A percentile compares a stretch with the other conserved stretches of the same genome.
Evolutionary conservation across 1,139 yeast genomes (phyloP).

Genomic region (Yamadazyma dushanensis): DNA sequence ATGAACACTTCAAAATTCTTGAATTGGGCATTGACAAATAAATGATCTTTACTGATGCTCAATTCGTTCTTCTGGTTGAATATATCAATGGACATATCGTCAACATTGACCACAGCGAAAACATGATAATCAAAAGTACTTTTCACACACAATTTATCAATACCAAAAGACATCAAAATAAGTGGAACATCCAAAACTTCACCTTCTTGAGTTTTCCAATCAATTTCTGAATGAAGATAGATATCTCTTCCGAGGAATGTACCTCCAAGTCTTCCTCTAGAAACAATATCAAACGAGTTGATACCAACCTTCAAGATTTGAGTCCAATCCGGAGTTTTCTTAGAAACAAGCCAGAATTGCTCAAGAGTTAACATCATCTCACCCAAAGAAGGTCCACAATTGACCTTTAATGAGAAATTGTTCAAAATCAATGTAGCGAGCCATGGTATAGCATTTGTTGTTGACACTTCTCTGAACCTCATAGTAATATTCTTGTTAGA

Average conservation of each 20-base stretch:
- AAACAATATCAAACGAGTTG: constrained; percentile 49
- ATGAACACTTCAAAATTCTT: constrained; percentile 60
- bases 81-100: constrained; percentile 53
- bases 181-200: constrained; percentile 59
- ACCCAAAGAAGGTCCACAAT: constrained; percentile 85
- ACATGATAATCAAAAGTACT: constrained; percentile 82
- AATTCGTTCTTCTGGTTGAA: constrained; percentile 64
- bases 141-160: constrained; percentile 57
- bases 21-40: constrained; percentile 58
- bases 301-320: constrained; percentile 69
- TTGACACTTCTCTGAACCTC: constrained; percentile 59
- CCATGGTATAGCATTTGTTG: constrained; percentile 76
- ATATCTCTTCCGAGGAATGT: constrained; percentile 49
- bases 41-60: constrained; percentile 53
- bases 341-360: constrained; percentile 67
- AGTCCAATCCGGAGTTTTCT: constrained; percentile 69
- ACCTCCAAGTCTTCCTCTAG: constrained; percentile 84
- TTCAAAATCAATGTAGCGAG: constrained; percentile 57
- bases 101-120: constrained; percentile 62
- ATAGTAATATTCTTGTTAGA: constrained; percentile 46
- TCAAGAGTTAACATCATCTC: constrained; percentile 54
- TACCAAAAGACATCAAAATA: constrained; percentile 60
- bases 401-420: constrained; percentile 58
- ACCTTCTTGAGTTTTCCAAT: constrained; percentile 58
- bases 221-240: constrained; percentile 62